These are phyloP conservation scores for Ceratocystis cubensis DNA, from an alignment of 2,329 filamentous ascomycete genomes.

Conservation along the genomic window DNA sequence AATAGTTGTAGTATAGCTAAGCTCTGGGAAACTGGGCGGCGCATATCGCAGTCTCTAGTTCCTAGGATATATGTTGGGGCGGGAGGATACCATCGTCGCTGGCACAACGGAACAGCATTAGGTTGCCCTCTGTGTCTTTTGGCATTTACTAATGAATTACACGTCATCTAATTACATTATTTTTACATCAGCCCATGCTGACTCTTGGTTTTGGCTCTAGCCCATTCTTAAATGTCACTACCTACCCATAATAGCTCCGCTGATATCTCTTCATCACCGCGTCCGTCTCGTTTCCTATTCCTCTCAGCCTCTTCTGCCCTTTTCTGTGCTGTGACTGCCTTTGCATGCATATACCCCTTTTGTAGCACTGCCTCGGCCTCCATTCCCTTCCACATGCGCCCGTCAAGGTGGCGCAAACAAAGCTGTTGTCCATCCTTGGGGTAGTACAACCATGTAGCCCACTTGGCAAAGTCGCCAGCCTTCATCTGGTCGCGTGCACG, in stretches of 20 bases:
- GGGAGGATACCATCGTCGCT: not conserved
- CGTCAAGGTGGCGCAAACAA: conserved; percentile 40
- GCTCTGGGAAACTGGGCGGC: not conserved
- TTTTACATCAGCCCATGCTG: not conserved
- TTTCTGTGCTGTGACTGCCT: conserved; percentile 10
- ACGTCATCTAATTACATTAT: not conserved
- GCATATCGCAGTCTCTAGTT: not conserved
- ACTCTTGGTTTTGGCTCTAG: not conserved
- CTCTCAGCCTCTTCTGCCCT: not conserved
- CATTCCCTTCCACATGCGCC: conserved; percentile 37
- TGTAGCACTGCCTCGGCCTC: conserved; percentile 12
- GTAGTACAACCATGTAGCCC: conserved; percentile 45
- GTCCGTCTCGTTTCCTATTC: not conserved
- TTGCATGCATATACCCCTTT: conserved; percentile 4
- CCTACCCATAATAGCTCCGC: not conserved
- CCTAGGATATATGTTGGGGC: too few relatives aligned
- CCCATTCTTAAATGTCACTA: not conserved
- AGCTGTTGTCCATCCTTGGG: conserved; percentile 35
- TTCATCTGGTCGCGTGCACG: conserved; percentile 46
- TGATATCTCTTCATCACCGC: not conserved
- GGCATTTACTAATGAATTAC: not conserved
- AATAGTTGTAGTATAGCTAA: not conserved
- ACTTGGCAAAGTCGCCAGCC: conserved; percentile 37
- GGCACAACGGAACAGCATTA: conserved; percentile 13
- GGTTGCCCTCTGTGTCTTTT: not conserved